Conservation (phyloP, 495 filamentous ascomycete genomes). For the Thermothielavioides terrestris region DNA sequence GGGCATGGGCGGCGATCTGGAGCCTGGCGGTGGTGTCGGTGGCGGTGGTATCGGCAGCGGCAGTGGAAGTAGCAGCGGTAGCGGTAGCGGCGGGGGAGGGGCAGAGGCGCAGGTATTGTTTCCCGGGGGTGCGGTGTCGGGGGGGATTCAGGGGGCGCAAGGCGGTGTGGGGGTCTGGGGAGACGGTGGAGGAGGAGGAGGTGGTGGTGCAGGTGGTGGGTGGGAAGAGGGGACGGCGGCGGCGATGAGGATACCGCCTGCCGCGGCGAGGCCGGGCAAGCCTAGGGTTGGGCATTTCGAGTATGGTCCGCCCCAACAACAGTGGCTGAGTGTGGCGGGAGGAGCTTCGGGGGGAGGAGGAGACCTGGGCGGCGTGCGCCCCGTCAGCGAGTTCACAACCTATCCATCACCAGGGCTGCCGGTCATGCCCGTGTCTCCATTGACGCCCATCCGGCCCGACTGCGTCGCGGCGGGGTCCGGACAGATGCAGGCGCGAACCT, state of each 20-base stretch:
- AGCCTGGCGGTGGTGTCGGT: neutral
- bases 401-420: neutral
- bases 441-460: conserved; percentile 4
- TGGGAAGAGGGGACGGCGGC: neutral
- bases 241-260: neutral
- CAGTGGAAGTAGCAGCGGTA: neutral
- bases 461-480: no score
- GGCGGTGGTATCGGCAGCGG: neutral
- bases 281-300: neutral
- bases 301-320: neutral
- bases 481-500: neutral
- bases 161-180: no score
- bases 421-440: conserved; percentile 7
- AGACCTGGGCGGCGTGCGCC: neutral
- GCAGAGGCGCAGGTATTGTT: neutral
- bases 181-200: neutral
- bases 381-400: neutral
- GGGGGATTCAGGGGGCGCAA: neutral
- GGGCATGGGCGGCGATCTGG: neutral
- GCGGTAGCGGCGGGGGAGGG: neutral
- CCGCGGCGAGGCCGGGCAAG: neutral
- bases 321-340: no score
- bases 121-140: neutral
- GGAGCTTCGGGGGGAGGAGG: no score
- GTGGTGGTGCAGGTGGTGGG: neutral